Conservation (phyloP, 2,329 filamentous ascomycete genomes). For the Stachybotrys echinatus region DNA sequence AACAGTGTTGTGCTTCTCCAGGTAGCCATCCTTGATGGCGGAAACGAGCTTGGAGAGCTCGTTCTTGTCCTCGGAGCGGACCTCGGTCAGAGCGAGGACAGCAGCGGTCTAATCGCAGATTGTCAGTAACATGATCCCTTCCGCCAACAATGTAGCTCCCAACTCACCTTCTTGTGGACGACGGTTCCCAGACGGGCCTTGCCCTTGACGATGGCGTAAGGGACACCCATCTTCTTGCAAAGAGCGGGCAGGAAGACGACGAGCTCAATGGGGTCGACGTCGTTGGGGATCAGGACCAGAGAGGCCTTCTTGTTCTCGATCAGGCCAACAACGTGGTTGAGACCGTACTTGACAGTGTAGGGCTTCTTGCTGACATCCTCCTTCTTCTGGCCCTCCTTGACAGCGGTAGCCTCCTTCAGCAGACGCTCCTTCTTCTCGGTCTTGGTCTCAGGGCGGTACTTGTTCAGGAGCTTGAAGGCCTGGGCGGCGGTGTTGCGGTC, state of each 20-base stretch:
- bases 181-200: slow-evolving; percentile 98
- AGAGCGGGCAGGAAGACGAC: slow-evolving; percentile 98
- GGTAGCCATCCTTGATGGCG: slow-evolving; percentile 96
- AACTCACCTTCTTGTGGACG: slow-evolving; percentile 93
- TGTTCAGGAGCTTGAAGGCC: slow-evolving; percentile 99
- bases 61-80: slow-evolving; percentile 95
- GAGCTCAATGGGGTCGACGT: slow-evolving; percentile 98
- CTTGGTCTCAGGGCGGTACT: slow-evolving; percentile 99
- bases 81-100: slow-evolving; percentile 92
- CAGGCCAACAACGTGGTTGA: slow-evolving; percentile 97
- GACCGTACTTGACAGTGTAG: slow-evolving; percentile 98
- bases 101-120: slow-evolving; percentile 68
- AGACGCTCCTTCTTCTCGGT: slow-evolving; percentile 99
- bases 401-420: slow-evolving; percentile 93
- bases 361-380: slow-evolving; percentile 99
- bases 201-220: slow-evolving; percentile 99
- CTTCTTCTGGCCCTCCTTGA: slow-evolving; percentile 99
- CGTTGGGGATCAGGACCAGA: slow-evolving; percentile 97
- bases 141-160: neutral
- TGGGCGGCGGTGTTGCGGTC: slow-evolving; percentile 96
- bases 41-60: slow-evolving; percentile 96
- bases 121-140: slow-evolving; percentile 15
- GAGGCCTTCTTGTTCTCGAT: slow-evolving; percentile 99
- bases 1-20: slow-evolving; percentile 88
- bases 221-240: slow-evolving; percentile 99